These are phyloP conservation scores for Wickerhamomyces sp. DNA, from an alignment of 1,139 yeast genomes.

Conservation along the genomic window DNA sequence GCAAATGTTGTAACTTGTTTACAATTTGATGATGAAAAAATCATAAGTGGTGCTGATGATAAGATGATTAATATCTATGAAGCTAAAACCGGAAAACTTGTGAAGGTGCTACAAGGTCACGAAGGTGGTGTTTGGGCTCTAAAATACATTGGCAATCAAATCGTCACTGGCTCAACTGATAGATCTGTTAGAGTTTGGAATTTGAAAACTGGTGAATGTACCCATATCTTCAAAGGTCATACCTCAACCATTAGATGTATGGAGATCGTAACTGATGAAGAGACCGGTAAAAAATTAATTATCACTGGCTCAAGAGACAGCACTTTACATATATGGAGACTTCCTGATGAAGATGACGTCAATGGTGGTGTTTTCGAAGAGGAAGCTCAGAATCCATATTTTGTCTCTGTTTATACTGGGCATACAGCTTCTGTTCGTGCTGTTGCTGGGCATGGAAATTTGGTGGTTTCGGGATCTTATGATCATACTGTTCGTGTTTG, in stretches of 20 bases:
- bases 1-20: slow-evolving; percentile 87
- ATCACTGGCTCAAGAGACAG: slow-evolving; percentile 92
- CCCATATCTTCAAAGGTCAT: slow-evolving; percentile 86
- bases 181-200: slow-evolving; percentile 92
- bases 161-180: slow-evolving; percentile 91
- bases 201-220: slow-evolving; percentile 64
- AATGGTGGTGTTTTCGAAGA: slow-evolving; percentile 36
- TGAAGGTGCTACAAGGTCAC: slow-evolving; percentile 77
- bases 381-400: slow-evolving; percentile 55
- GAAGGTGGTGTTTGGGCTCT: slow-evolving; percentile 99
- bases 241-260: slow-evolving; percentile 90
- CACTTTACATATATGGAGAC: slow-evolving; percentile 82
- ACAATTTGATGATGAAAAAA: slow-evolving; percentile 87
- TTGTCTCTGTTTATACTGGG: slow-evolving; percentile 73
- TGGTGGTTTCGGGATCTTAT: slow-evolving; percentile 84
- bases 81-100: slow-evolving; percentile 63
- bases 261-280: slow-evolving; percentile 67
- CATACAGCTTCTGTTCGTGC: slow-evolving; percentile 88
- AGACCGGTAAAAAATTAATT: slow-evolving; percentile 57
- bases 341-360: slow-evolving; percentile 35
- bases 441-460: slow-evolving; percentile 80
- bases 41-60: slow-evolving; percentile 92
- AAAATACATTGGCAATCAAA: slow-evolving; percentile 70
- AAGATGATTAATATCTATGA: slow-evolving; percentile 76
- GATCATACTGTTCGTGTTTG: slow-evolving; percentile 90